phyloP scores from a whole-genome alignment of 371 early-diverging fungal genomes.

The Rhizopus stolonifer region DNA sequence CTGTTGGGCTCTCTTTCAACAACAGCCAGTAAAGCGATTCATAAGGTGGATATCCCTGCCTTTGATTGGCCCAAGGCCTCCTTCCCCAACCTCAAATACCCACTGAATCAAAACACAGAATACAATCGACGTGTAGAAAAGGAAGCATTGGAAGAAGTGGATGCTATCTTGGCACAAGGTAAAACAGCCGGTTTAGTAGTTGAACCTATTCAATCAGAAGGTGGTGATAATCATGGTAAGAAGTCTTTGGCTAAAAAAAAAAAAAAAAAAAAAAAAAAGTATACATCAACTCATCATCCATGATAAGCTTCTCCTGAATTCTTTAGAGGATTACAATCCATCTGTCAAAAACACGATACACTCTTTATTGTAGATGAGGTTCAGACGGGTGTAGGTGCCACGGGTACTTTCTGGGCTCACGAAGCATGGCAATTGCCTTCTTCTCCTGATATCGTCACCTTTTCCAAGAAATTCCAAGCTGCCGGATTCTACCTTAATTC shows the following conservation, averaged over 20 bases:
- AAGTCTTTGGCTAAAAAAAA: too few species aligned
- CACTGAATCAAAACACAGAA: slow-evolving; percentile 51
- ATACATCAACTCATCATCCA: too few species aligned
- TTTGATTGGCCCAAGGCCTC: slow-evolving; percentile 65
- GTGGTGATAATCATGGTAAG: slow-evolving; percentile 73
- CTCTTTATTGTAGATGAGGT: slow-evolving; percentile 85
- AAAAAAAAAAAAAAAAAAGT: too few species aligned
- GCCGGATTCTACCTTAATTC: slow-evolving; percentile 68
- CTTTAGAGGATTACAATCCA: slow-evolving; percentile 62
- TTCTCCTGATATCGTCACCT: slow-evolving; percentile 77
- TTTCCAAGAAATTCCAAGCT: slow-evolving; percentile 78
- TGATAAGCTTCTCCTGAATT: slow-evolving; percentile 71
- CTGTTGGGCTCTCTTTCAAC: slow-evolving; percentile 72
- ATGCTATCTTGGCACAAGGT: slow-evolving; percentile 47
- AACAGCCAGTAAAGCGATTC: slow-evolving; percentile 70
- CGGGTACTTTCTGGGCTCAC: slow-evolving; percentile 82
- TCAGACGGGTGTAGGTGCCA: slow-evolving; percentile 83
- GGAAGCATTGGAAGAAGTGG: slow-evolving; percentile 52
- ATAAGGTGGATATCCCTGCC: slow-evolving; percentile 77
- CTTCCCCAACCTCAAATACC: slow-evolving; percentile 67
- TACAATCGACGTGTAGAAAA: slow-evolving; percentile 60
- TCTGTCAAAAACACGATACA: slow-evolving; percentile 64
- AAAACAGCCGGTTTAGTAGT: slow-evolving; percentile 74
- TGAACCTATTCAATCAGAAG: slow-evolving; percentile 85
- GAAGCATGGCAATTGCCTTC: slow-evolving; percentile 66